Base-by-base conservation (phyloP, 2,329 filamentous ascomycete species). In the Nigrospora oryzae region DNA sequence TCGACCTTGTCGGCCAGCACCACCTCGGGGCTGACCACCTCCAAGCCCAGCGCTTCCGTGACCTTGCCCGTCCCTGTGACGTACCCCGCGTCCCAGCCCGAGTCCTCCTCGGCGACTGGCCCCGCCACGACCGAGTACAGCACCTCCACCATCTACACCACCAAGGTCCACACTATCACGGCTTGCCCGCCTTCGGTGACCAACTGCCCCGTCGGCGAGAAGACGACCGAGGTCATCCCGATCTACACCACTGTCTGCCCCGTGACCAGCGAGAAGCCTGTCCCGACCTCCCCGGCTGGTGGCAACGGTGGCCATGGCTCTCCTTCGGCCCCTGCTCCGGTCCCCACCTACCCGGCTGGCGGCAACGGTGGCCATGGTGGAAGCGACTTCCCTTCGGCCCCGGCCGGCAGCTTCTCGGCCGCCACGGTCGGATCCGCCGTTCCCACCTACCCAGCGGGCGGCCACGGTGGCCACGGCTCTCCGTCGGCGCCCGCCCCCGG, bases 401-500 rank as follows among this genome's bases (percentile, higher is more conserved):
- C 34, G 30, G 17, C 38, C 28, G 15, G 14, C 16, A 31, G 3
- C 37, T 19, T 11, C 34, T 14, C 14, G 12, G 30, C 39, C 14
- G 7, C 32, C 16, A 19, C 31, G 15, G 14, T 35, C 15, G 19
- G 19, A 12, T 38, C 39, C 15, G 43, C 13, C 23, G 10, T 28
- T 28, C n/a, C 35, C 19, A 35, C 36, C 28, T 14, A 38, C 31
- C 13, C 16, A 3, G 32, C 16, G 4, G 17, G 36, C 15, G 31
- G 34, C n/a, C 30, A 44, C 42, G 47, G 46, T 28, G 42, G 50
- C 37, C 46, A 43, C 42, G 49, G 43, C 11, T 35, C 46, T 35
- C 37, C 38, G 40, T 33, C 33, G 16, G 75, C 76, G 36, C 80
- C 84, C 57, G 64, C 67, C 42, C 64, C 65, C 51, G 86, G 83